A percentile compares a stretch with the other conserved stretches of the same genome.
phyloP scores from a whole-genome alignment of 805 yeast genomes.

The Candida sakaeoensis region DNA sequence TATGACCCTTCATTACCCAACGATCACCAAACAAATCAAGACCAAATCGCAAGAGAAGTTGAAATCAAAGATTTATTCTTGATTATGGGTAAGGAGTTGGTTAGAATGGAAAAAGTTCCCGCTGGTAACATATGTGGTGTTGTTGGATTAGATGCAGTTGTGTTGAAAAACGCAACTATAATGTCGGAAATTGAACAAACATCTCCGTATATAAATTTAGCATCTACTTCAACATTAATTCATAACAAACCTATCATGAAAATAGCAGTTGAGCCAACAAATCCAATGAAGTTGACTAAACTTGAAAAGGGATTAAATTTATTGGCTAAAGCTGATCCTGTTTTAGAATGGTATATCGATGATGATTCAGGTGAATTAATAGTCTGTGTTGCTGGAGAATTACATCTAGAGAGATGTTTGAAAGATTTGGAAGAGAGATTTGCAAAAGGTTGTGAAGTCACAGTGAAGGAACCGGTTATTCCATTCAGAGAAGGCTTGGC shows the following conservation, averaged over 20 bases:
- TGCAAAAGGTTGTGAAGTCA: constrained; percentile 80
- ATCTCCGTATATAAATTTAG: constrained; percentile 69
- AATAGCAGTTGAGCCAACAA: constrained; percentile 93
- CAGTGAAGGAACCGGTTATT: constrained; percentile 86
- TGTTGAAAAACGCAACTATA: constrained; percentile 84
- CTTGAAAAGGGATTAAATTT: constrained; percentile 75
- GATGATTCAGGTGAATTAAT: constrained; percentile 89
- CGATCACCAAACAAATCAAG: constrained; percentile 36
- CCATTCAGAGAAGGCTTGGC: constrained; percentile 87
- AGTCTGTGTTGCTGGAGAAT: constrained; percentile 92
- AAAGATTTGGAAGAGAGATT: constrained; percentile 87
- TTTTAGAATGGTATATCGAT: constrained; percentile 80
- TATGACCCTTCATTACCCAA: constrained; percentile 58
- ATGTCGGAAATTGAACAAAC: constrained; percentile 44
- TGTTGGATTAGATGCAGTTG: constrained; percentile 79
- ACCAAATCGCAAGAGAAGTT: constrained; percentile 52
- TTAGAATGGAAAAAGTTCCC: constrained; percentile 74
- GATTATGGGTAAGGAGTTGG: constrained; percentile 89
- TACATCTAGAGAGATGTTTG: constrained; percentile 91
- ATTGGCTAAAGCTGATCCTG: constrained; percentile 88
- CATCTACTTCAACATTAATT: constrained; percentile 43
- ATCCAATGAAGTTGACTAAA: constrained; percentile 73
- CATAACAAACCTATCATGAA: constrained; percentile 86
- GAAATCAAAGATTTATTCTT: constrained; percentile 68
- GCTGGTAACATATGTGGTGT: constrained; percentile 96